These are phyloP conservation scores for Populus deltoides DNA, from an alignment of 345 rosid genomes.

Conservation along the genomic window DNA sequence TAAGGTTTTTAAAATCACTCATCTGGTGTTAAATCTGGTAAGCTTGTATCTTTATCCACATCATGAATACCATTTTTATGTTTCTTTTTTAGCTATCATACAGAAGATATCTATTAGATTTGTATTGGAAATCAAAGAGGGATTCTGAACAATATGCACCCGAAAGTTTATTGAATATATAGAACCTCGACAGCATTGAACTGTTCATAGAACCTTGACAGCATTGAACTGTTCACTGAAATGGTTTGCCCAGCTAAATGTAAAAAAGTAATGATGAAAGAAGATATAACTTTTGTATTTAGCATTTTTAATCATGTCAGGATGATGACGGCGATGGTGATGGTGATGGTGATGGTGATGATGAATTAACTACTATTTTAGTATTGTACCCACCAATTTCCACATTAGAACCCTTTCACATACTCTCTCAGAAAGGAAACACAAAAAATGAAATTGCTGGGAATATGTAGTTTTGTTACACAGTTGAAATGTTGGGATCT, in stretches of 20 bases:
- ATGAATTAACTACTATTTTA: no score
- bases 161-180: neutral
- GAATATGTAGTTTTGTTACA: neutral
- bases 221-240: neutral
- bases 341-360: no score
- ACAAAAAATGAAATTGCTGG: neutral
- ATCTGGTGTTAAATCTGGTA: neutral
- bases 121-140: neutral
- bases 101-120: neutral
- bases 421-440: neutral
- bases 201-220: neutral
- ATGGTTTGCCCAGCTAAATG: neutral
- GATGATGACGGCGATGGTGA: no score
- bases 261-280: neutral
- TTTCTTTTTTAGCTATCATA: neutral
- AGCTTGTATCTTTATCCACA: neutral
- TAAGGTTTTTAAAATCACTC: conserved; percentile 35
- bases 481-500: neutral
- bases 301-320: no score
- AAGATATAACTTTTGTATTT: neutral
- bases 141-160: neutral
- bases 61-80: neutral
- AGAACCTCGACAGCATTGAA: no score
- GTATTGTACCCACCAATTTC: neutral
- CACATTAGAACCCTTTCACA: neutral